Evolutionary conservation across 2,329 filamentous ascomycete genomes (phyloP).

Genomic region (Claviceps humidiphila): DNA sequence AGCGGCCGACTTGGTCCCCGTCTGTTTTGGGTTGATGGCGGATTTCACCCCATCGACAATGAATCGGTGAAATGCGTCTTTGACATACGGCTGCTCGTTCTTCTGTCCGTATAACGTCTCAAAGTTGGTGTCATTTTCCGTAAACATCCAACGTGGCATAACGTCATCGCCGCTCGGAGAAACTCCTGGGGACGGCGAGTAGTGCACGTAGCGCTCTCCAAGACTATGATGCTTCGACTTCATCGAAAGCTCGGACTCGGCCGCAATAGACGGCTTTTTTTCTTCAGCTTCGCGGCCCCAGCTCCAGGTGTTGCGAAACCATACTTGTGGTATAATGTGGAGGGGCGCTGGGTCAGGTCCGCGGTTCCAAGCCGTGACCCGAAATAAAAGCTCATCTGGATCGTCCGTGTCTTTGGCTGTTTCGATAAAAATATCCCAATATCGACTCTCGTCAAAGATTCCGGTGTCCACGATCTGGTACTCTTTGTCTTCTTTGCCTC

Average conservation of each 20-base stretch:
- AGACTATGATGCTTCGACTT: constrained; percentile 69
- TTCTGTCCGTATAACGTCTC: constrained; percentile 61
- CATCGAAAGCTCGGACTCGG: constrained; percentile 51
- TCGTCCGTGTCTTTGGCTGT: constrained; percentile 90
- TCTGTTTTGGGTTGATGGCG: constrained; percentile 66
- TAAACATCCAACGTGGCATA: constrained; percentile 75
- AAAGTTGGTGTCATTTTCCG: constrained; percentile 90
- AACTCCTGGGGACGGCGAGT: constrained; percentile 81
- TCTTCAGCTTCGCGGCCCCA: constrained; percentile 71
- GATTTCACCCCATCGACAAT: constrained; percentile 72
- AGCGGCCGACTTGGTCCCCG: constrained; percentile 78
- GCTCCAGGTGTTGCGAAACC: constrained; percentile 95
- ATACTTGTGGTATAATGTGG: constrained; percentile 88
- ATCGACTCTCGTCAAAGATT: constrained; percentile 74
- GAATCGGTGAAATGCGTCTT: constrained; percentile 85
- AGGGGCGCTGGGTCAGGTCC: constrained; percentile 81
- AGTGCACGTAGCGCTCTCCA: constrained; percentile 69
- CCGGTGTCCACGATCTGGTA: constrained; percentile 89
- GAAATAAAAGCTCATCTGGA: constrained; percentile 81
- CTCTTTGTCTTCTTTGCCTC: constrained; percentile 65
- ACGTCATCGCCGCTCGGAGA: constrained; percentile 71
- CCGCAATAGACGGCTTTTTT: constrained; percentile 67
- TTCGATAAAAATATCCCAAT: constrained; percentile 97
- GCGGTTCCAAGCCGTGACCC: constrained; percentile 91
- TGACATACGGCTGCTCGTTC: constrained; percentile 76